These are phyloP conservation scores for Adansonia madagascariensis DNA, from an alignment of 441 rosid genomes.

Conservation along the genomic window DNA sequence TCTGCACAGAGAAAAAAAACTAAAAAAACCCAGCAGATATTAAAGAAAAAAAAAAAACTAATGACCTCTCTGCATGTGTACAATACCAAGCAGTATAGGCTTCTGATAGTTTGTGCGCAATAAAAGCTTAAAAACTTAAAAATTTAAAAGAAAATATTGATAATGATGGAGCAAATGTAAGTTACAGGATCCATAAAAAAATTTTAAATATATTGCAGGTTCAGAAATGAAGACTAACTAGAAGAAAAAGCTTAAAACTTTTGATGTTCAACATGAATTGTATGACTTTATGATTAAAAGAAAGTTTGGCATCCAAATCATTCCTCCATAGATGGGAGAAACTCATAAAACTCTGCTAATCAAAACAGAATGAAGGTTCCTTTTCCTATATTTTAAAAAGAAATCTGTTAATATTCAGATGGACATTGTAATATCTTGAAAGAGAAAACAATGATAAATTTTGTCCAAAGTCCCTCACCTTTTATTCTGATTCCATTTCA, in stretches of 20 bases:
- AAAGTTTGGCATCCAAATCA: neutral
- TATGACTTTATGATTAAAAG: slow-evolving; percentile 1
- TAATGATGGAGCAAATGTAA: slow-evolving; percentile 8
- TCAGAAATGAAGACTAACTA: neutral
- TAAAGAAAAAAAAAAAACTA: neutral
- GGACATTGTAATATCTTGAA: neutral
- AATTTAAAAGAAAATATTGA: neutral
- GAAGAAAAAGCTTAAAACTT: neutral
- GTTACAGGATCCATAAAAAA: neutral
- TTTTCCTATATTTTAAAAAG: neutral
- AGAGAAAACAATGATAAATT: slow-evolving; percentile 1
- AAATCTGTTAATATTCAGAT: neutral
- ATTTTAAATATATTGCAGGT: neutral
- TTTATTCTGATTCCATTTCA: neutral
- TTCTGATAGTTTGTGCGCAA: neutral
- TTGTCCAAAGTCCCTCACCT: neutral
- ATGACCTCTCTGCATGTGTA: neutral
- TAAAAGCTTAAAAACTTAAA: neutral
- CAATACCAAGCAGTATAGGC: neutral
- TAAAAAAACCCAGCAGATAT: neutral
- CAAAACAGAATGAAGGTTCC: slow-evolving; percentile 3
- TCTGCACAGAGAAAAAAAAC: neutral
- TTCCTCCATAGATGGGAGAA: slow-evolving; percentile 18
- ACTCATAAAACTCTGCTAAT: slow-evolving; percentile 15
- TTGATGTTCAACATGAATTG: neutral